Percentiles rank a stretch among this genome's conserved stretches.
phyloP scores from a whole-genome alignment of 2,329 filamentous ascomycete species.

The Fusarium sp. region DNA sequence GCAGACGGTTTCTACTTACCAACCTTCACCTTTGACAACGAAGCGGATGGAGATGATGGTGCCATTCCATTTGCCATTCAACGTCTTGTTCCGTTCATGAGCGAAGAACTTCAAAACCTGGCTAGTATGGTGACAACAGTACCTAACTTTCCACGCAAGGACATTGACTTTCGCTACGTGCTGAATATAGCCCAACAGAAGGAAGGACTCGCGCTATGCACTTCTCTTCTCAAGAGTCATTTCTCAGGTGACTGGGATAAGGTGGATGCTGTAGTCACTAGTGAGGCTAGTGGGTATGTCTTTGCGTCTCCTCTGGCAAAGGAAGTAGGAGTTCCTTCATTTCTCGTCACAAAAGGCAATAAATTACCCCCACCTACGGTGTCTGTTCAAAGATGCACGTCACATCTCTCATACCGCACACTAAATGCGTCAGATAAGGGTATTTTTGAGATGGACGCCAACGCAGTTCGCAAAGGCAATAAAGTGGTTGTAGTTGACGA shows the following conservation, averaged over 20 bases:
- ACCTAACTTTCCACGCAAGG: conserved; percentile 59
- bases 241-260: conserved; percentile 58
- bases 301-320: conserved; percentile 62
- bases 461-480: conserved; percentile 50
- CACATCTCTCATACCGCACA: conserved; percentile 62
- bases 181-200: conserved; percentile 63
- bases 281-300: conserved; percentile 66
- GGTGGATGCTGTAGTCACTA: conserved; percentile 58
- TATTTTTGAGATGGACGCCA: conserved; percentile 59
- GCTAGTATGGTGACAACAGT: conserved; percentile 59
- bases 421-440: conserved; percentile 41
- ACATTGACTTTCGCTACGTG: conserved; percentile 66
- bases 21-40: conserved; percentile 62
- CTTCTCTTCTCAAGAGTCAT: conserved; percentile 57
- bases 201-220: conserved; percentile 61
- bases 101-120: conserved; percentile 57
- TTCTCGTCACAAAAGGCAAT: conserved; percentile 62
- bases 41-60: conserved; percentile 51
- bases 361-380: conserved; percentile 68
- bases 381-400: conserved; percentile 57
- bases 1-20: conserved; percentile 48
- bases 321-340: conserved; percentile 53
- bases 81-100: conserved; percentile 56
- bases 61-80: conserved; percentile 53
- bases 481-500: conserved; percentile 67